Evolutionary conservation across 2,329 filamentous ascomycete species (phyloP).

Genomic region (Hypoxylon sp.): DNA sequence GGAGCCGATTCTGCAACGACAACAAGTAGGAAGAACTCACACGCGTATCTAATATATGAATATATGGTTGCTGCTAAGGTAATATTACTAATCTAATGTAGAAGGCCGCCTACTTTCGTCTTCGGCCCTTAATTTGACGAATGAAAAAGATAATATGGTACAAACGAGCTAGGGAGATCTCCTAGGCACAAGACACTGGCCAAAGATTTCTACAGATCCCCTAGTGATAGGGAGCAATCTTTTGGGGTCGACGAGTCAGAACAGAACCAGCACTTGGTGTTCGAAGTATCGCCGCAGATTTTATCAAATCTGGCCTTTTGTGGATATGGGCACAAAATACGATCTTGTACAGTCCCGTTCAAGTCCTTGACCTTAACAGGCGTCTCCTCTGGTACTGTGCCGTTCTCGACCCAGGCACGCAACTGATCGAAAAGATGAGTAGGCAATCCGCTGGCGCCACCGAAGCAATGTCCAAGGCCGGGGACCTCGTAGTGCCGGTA

Average conservation of each 20-base stretch:
- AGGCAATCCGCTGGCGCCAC: slow-evolving; percentile 51
- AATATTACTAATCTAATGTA: no score
- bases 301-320: slow-evolving; percentile 10
- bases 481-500: slow-evolving; percentile 54
- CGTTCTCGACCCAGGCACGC: slow-evolving; percentile 54
- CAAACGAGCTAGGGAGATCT: no score
- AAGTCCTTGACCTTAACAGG: not conserved
- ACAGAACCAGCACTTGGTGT: slow-evolving; percentile 23
- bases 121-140: no score
- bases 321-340: slow-evolving; percentile 25
- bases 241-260: not conserved
- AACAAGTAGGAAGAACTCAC: no score
- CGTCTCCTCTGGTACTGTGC: slow-evolving; percentile 45
- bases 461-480: slow-evolving; percentile 54
- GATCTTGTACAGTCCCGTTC: slow-evolving; percentile 4
- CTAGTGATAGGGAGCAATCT: not conserved
- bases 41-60: no score
- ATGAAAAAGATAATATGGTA: no score
- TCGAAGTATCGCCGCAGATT: slow-evolving; percentile 17
- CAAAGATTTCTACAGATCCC: not conserved
- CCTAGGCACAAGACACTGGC: no score
- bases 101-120: no score
- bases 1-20: no score
- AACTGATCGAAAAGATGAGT: slow-evolving; percentile 49
- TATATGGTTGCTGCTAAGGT: no score